Conservation (phyloP, 805 yeast genomes). For the Ogataea glucozyma region DNA sequence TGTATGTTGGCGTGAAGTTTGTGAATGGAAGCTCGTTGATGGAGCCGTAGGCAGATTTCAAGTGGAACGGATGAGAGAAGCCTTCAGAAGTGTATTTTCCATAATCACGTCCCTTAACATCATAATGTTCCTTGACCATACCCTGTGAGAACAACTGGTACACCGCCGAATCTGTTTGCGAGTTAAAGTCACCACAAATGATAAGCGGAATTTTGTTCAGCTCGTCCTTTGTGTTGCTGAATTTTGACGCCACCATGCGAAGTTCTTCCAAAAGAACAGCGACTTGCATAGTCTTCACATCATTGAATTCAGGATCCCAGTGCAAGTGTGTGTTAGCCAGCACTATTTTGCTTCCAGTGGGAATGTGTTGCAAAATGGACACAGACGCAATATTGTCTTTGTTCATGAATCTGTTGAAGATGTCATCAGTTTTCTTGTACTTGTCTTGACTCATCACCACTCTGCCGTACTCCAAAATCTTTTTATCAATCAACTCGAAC, state of each 20-base stretch:
- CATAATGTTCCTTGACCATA: slow-evolving; percentile 72
- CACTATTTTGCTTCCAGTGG: slow-evolving; percentile 69
- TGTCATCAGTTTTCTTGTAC: slow-evolving; percentile 90
- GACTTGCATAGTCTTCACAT: slow-evolving; percentile 94
- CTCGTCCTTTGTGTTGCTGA: slow-evolving; percentile 33
- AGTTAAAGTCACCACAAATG: slow-evolving; percentile 95
- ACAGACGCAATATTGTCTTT: slow-evolving; percentile 91
- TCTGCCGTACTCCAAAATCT: slow-evolving; percentile 78
- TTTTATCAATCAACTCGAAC: slow-evolving; percentile 70
- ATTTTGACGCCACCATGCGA: slow-evolving; percentile 58
- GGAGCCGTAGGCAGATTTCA: slow-evolving; percentile 81
- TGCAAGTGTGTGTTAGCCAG: slow-evolving; percentile 92
- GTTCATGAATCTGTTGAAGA: slow-evolving; percentile 93
- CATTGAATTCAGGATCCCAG: slow-evolving; percentile 97
- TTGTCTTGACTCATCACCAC: slow-evolving; percentile 80
- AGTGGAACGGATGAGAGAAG: slow-evolving; percentile 73
- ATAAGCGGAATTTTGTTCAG: slow-evolving; percentile 62
- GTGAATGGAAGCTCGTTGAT: slow-evolving; percentile 93
- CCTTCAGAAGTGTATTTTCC: slow-evolving; percentile 91
- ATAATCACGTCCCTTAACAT: slow-evolving; percentile 82
- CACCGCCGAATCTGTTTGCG: slow-evolving; percentile 84
- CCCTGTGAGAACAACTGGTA: slow-evolving; percentile 87
- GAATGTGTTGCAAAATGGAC: slow-evolving; percentile 68
- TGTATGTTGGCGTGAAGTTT: slow-evolving; percentile 89
- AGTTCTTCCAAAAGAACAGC: slow-evolving; percentile 89